Base-by-base conservation (phyloP, 2,329 filamentous ascomycete species). In the Elsinoe batatas region DNA sequence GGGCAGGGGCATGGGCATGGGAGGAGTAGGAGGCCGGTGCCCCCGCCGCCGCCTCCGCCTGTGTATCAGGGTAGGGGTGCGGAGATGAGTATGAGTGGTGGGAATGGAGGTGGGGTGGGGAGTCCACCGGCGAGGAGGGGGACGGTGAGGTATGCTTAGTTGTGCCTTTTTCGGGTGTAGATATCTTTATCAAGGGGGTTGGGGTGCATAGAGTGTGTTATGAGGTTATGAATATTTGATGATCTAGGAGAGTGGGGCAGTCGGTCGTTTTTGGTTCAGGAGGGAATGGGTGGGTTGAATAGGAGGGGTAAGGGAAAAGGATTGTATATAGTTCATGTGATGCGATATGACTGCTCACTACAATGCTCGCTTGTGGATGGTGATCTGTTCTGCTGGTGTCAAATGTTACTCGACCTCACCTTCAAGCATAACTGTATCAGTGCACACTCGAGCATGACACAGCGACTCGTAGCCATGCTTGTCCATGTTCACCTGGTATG, bases 111-210 rank as follows among this genome's bases (percentile, higher is more conserved):
- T 20, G 53, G 30, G 33, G 51, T 42, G 58, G 55, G 53, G 47
- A 56, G 57, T 36, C 57, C 55, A 38, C 53, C 56, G 30, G 46
- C 30, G 12, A 56, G 53, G 40, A 37, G 26, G 47, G 38, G 33
- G 50, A 51, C 38, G 35, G 57, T 59, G 36, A 22, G 60, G 44
- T 61, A 61, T 57, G 60, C 58, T 8, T 61, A 53, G 43, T 30
- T 8, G 7, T 5, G 17, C 13, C 15, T 33, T 32, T 15, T 49
- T 32, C 32, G 18, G 11, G 37, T 17, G 26, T 44, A 44, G 40
- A 44, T 44, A 44, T 17, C n/a, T 44, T 44, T 30, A 30, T 8
- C 26, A 30, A 30, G 26, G 17, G 38, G 40, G 5, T 22, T 26
- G 44, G 26, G 33, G 5, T 35, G 44, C 30, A 49, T 49, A 49